Conservation (phyloP, 768 basidiomycete genomes). For the Pisolithus marmoratus region DNA sequence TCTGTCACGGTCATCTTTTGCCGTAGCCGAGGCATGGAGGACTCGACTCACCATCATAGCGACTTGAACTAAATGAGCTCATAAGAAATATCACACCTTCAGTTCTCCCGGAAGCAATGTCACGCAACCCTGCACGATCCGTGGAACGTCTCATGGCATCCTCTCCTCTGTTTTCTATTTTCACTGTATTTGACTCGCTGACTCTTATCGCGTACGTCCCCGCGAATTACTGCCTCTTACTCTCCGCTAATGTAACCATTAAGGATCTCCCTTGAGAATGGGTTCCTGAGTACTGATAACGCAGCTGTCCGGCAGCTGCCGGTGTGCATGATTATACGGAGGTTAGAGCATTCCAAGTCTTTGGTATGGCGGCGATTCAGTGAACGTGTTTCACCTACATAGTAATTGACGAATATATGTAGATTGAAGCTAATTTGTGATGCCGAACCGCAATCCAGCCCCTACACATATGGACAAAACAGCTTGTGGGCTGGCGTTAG, state of each 20-base stretch:
- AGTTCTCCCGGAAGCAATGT: too few species aligned
- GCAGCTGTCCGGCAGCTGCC: not conserved
- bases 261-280: constrained; percentile 17
- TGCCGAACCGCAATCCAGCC: too few species aligned
- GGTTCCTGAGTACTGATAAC: constrained; percentile 15
- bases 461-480: too few species aligned
- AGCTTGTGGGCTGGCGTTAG: too few species aligned
- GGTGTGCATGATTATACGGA: not conserved
- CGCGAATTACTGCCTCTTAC: constrained; percentile 10
- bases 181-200: constrained; percentile 23
- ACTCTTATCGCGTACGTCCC: constrained; percentile 12
- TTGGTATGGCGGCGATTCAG: too few species aligned
- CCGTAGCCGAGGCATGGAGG: not conserved
- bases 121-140: too few species aligned
- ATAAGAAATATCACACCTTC: not conserved
- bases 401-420: too few species aligned
- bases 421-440: too few species aligned
- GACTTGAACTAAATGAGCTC: not conserved
- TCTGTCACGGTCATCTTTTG: not conserved
- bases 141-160: too few species aligned
- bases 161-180: constrained; percentile 25
- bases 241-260: constrained; percentile 14
- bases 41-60: too few species aligned
- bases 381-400: not conserved
- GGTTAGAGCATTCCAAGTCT: not conserved